Evolutionary conservation across 768 basidiomycete species (phyloP), one percentile per base, ranked within the genome.

Genomic region (Russula compacta): DNA sequence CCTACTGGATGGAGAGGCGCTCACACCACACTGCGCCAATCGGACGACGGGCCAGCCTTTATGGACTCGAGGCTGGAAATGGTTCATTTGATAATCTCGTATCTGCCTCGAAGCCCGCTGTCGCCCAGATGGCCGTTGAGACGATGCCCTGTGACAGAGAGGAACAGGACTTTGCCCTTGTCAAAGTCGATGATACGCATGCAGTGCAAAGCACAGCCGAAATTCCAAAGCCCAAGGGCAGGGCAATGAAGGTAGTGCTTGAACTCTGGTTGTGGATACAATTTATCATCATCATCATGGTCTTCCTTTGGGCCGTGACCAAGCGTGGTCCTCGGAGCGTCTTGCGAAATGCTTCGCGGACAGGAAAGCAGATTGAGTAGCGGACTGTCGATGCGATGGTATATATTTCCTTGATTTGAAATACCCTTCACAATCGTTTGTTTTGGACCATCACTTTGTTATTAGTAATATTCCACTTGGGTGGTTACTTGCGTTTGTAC

Each of bases 191-290:
- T 29, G 10, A 44, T 14, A 14, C 49, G 36, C 42, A 5, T 17
- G 46, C 24, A 12, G 32, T 19, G 8, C 56, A 58, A 40, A 24
- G n/a, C 57, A 19, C 32, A 5, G 14, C 32, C 5, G 39, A 40
- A 12, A 39, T 32, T 29, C 3, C 35, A 33, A 47, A 42, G 35
- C 39, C 42, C 42, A 57, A 69, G 59, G 61, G 67, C 4, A 70
- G 71, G 7, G 63, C 77, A 21, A 73, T 74, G 38, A 73, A 69
- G 43, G 72, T 86, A 52, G 70, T 91, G 64, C 67, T 92, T 52
- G 87, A 90, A 73, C 70, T 88, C 21, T 92, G 91, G 91, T 71
- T 92, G 64, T 90, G 89, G 88, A 70, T 91, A 61, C 91, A 93
- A 71, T 91, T 92, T 68, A 75, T 71, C 8, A 77, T 91, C 62